Base-by-base conservation (phyloP, 768 basidiomycete species). In the Gelatoporia subvermispora region DNA sequence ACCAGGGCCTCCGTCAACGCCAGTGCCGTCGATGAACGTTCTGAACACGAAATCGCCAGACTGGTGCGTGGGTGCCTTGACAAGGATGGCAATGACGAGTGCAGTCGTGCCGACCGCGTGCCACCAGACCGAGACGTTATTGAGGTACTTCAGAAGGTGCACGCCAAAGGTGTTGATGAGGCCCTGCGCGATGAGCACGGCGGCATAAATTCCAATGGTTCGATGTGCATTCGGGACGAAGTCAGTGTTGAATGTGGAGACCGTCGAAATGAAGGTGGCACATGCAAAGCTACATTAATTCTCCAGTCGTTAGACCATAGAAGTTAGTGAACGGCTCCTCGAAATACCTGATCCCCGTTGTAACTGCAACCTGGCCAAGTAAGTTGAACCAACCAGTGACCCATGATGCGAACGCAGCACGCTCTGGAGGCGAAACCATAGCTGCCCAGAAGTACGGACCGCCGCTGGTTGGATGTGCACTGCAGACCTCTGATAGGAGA, bases 381-480 rank as follows among this genome's bases (percentile, higher is more conserved):
- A 85, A 67, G 59, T 86, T 85, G 65, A 86, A 85, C 82, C 84
- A 85, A 10, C 81, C 86, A 1, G 82, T 84, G 11, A 84, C 72
- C 85, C 85, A 90, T 0, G 85, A 84, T 2, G 84, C 81, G 24
- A 87, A 70, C 0, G 84, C 69, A 3, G 84, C 84, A 34, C 75
- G 64, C 54, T 75, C 55, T 1, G 76, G 78, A 45, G 69, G 68
- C 1, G 83, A 79, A 1, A 88, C 65, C 78, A 87, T 84, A 1
- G 85, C 85, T n/a, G 85, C 81, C 87, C 86, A 88, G 64, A 82
- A 87, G 57, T 88, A 87, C 0, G 87, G 85, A 0, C 85, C 85
- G 5, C 85, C 84, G 42, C 78, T 82, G 2, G 83, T 84, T 4
- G 82, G 84, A 67, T 81, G 83, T 2, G 84, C 81, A 52, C 82